Evolutionary conservation across 345 rosid genomes (phyloP).

Genomic region (Syzygium aqueum): DNA sequence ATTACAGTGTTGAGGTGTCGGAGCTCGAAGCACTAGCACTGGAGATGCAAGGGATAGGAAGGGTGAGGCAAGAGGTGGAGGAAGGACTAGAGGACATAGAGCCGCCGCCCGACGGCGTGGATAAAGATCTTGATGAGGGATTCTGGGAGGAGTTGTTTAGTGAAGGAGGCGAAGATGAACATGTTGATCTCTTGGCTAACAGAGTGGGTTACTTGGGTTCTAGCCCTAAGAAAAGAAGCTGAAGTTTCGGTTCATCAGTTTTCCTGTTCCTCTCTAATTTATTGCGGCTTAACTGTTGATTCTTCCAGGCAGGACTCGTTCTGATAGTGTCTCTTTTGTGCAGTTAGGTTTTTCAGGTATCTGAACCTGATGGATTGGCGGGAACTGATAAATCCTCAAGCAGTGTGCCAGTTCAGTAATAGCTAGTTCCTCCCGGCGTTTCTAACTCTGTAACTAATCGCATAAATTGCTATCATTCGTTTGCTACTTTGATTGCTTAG

Average conservation of each 20-base stretch:
- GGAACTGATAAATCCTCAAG: not conserved
- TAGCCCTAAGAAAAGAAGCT: slow-evolving; percentile 7
- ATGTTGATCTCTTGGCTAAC: slow-evolving; percentile 32
- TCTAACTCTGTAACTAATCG: not conserved
- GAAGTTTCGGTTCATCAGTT: not conserved
- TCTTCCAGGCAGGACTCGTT: not conserved
- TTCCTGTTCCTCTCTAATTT: not conserved
- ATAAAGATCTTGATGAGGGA: slow-evolving; percentile 36
- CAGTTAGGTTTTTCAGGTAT: not conserved
- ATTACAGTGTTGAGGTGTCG: slow-evolving; percentile 29
- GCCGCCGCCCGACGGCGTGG: slow-evolving; percentile 5
- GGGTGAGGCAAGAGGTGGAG: slow-evolving; percentile 9
- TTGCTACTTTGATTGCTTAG: not conserved
- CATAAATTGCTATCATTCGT: not conserved
- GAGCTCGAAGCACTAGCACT: slow-evolving; percentile 81
- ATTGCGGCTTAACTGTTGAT: not conserved
- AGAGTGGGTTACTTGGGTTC: slow-evolving; percentile 44
- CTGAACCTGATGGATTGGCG: not conserved
- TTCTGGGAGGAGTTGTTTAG: slow-evolving; percentile 74
- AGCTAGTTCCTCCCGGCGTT: not conserved
- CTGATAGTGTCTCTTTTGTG: not conserved
- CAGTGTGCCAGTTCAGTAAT: not conserved
- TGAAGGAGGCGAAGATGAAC: slow-evolving; percentile 40
- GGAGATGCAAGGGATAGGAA: slow-evolving; percentile 70
- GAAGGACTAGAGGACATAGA: slow-evolving; percentile 16